Conservation (phyloP, 805 yeast species). For the Yarrowia deformans region DNA sequence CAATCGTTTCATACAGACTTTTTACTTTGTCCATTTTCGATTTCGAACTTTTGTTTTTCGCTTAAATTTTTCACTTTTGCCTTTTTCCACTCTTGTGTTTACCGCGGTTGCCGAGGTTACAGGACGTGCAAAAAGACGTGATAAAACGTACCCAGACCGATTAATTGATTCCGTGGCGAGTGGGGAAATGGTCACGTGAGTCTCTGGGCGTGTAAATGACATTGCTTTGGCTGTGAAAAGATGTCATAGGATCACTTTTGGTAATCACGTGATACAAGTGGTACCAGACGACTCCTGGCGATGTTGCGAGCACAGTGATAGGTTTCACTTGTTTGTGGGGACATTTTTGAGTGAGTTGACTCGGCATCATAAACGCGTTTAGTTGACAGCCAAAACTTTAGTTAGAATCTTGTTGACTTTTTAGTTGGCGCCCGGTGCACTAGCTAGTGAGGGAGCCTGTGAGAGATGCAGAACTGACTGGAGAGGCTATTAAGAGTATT, state of each 20-base stretch:
- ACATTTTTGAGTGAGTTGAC: too few relatives aligned
- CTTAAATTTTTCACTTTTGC: background rate
- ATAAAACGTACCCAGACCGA: background rate
- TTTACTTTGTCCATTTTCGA: background rate
- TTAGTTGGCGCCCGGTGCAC: too few relatives aligned
- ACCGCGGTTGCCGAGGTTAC: constrained; percentile 29
- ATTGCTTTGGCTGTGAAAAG: background rate
- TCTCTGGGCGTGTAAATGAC: too few relatives aligned
- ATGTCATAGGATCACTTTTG: too few relatives aligned
- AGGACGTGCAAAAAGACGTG: background rate
- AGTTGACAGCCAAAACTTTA: too few relatives aligned
- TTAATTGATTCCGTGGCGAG: background rate
- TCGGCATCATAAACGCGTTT: too few relatives aligned
- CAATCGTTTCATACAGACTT: background rate
- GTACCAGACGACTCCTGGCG: background rate
- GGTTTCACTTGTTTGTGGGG: too few relatives aligned
- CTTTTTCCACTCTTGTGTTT: constrained; percentile 8
- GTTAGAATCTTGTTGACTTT: too few relatives aligned
- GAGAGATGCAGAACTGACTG: too few relatives aligned
- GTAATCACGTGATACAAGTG: background rate
- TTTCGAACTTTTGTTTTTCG: background rate
- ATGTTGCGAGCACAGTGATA: too few relatives aligned
- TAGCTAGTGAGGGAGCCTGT: too few relatives aligned
- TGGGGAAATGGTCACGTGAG: background rate
- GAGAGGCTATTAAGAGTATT: too few relatives aligned